Conservation (phyloP, 1,139 yeast species). For the Arxiozyma telluris region DNA sequence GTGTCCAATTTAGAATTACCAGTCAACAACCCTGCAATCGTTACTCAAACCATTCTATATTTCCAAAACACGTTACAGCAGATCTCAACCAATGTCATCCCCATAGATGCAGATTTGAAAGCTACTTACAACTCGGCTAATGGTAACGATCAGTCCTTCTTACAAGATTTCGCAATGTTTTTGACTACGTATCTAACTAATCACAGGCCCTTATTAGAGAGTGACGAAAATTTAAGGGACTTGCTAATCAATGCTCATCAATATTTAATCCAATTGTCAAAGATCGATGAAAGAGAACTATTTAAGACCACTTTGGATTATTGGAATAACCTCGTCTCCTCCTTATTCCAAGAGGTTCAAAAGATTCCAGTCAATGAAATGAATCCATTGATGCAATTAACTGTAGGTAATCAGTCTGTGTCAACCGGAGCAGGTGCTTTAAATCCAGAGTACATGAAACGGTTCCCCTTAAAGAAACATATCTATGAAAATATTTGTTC, state of each 20-base stretch:
- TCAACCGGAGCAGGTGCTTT: conserved; percentile 69
- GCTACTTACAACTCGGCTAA: conserved; percentile 66
- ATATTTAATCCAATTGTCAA: conserved; percentile 75
- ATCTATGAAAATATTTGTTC: conserved; percentile 68
- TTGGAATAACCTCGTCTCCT: conserved; percentile 79
- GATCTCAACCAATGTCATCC: conserved; percentile 56
- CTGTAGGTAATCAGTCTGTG: conserved; percentile 44
- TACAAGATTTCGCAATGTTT: conserved; percentile 93
- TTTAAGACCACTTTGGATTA: conserved; percentile 93
- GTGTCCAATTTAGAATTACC: conserved; percentile 58
- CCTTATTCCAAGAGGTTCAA: conserved; percentile 79
- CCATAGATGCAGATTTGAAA: conserved; percentile 64
- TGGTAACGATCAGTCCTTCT: conserved; percentile 82
- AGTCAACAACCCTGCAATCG: conserved; percentile 45
- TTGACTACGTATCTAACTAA: conserved; percentile 74
- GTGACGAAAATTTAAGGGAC: conserved; percentile 47
- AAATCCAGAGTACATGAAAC: conserved; percentile 67
- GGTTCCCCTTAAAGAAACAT: conserved; percentile 79
- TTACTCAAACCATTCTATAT: conserved; percentile 50
- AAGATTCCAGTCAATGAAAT: conserved; percentile 53
- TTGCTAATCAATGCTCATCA: conserved; percentile 63
- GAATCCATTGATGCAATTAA: conserved; percentile 67
- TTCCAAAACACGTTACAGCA: conserved; percentile 70
- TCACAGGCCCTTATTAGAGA: conserved; percentile 70
- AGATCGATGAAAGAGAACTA: conserved; percentile 90